Conservation (phyloP, 1,284 basidiomycete species). For the Volvariella volvacea region DNA sequence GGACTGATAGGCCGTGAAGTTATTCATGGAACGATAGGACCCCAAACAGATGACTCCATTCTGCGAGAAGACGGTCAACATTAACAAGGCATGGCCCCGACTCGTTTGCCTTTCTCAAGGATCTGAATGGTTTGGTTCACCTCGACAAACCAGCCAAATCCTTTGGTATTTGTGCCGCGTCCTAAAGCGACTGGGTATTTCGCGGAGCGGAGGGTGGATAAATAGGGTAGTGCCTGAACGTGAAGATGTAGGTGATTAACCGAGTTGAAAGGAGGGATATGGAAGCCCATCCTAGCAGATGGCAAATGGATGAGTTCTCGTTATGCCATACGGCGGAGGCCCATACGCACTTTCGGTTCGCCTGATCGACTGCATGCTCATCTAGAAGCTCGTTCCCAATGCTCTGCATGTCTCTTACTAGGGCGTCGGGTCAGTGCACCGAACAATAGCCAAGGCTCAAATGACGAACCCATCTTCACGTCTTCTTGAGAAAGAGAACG, state of each 20-base stretch:
- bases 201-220: constrained; percentile 29
- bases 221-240: constrained; percentile 67
- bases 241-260: constrained; percentile 79
- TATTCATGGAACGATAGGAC: no score
- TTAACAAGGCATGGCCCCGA: constrained; percentile 53
- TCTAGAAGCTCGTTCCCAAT: constrained; percentile 53
- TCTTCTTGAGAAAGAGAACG: constrained; percentile 37
- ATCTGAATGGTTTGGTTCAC: constrained; percentile 58
- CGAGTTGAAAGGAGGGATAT: constrained; percentile 80
- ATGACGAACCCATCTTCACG: constrained; percentile 39
- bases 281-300: constrained; percentile 60
- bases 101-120: constrained; percentile 44
- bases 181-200: constrained; percentile 55
- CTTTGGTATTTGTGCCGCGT: constrained; percentile 43
- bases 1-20: no score
- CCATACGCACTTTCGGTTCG: no score
- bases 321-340: background rate
- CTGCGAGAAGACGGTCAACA: no score
- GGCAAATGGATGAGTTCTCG: constrained; percentile 3
- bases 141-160: constrained; percentile 74
- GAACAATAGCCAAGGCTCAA: background rate
- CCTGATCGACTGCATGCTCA: constrained; percentile 29
- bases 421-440: background rate
- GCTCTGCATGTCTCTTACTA: constrained; percentile 56
- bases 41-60: no score